A percentile compares a stretch with the other conserved stretches of the same genome.
Conservation (phyloP, 2,329 filamentous ascomycete genomes). For the Sphaerulina populicola region DNA sequence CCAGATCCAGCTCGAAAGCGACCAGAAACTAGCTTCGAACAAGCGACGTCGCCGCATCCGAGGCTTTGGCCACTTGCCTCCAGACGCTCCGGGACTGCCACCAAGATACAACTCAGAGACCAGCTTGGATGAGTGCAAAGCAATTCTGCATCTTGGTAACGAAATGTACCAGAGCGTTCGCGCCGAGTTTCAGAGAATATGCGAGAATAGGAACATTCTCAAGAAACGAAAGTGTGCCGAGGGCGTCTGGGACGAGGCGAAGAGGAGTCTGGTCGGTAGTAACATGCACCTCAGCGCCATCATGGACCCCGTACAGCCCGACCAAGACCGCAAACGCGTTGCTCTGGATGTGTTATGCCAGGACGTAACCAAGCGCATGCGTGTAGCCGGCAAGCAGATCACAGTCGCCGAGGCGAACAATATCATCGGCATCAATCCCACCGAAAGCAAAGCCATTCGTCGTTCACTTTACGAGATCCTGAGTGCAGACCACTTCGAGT, state of each 20-base stretch:
- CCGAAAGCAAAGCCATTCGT: conserved; percentile 58
- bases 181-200: conserved; percentile 61
- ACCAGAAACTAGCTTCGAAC: conserved; percentile 52
- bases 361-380: conserved; percentile 73
- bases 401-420: conserved; percentile 68
- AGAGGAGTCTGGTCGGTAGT: conserved; percentile 58
- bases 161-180: conserved; percentile 57
- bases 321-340: conserved; percentile 55
- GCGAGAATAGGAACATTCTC: conserved; percentile 55
- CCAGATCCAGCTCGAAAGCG: conserved; percentile 42
- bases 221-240: conserved; percentile 70
- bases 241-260: conserved; percentile 64
- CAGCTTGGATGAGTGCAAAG: conserved; percentile 69
- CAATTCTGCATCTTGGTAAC: conserved; percentile 57
- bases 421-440: conserved; percentile 58
- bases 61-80: conserved; percentile 59
- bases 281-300: conserved; percentile 55
- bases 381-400: conserved; percentile 57
- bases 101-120: conserved; percentile 75
- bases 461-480: conserved; percentile 59
- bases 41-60: conserved; percentile 62
- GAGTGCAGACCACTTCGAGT: conserved; percentile 58
- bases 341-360: conserved; percentile 72
- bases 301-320: conserved; percentile 49
- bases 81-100: conserved; percentile 55